A percentile compares a stretch with the other conserved stretches of the same genome.
Evolutionary conservation across 495 filamentous ascomycete species (phyloP).

Genomic region (Aspergillus homomorphus): DNA sequence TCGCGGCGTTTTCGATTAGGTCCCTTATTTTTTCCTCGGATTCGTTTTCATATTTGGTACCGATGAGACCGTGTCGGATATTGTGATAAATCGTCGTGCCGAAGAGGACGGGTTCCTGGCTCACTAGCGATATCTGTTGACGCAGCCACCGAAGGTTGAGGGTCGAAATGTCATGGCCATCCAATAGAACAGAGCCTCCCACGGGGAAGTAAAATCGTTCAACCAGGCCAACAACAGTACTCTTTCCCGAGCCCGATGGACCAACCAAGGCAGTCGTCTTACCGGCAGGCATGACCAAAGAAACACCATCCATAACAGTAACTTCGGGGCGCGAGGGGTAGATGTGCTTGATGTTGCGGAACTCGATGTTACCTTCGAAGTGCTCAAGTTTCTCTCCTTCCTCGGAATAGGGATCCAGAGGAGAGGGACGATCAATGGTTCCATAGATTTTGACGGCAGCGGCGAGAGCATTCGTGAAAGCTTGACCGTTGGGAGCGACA

Average conservation of each 20-base stretch:
- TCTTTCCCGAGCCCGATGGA: slow-evolving; percentile 85
- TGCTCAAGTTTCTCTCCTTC: slow-evolving; percentile 66
- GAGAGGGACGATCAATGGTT: slow-evolving; percentile 88
- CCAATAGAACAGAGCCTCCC: slow-evolving; percentile 71
- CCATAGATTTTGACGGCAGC: slow-evolving; percentile 87
- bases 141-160: slow-evolving; percentile 90
- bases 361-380: slow-evolving; percentile 73
- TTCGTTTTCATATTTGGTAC: slow-evolving; percentile 69
- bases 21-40: slow-evolving; percentile 61
- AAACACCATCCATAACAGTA: slow-evolving; percentile 78
- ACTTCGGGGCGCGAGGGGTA: slow-evolving; percentile 93
- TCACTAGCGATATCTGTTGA: slow-evolving; percentile 86
- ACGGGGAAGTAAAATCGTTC: slow-evolving; percentile 93
- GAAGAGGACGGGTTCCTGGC: slow-evolving; percentile 71
- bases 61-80: slow-evolving; percentile 83
- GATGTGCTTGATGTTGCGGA: slow-evolving; percentile 84
- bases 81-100: slow-evolving; percentile 83
- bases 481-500: slow-evolving; percentile 78
- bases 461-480: slow-evolving; percentile 76
- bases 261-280: slow-evolving; percentile 86
- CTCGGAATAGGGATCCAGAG: slow-evolving; percentile 73
- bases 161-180: slow-evolving; percentile 75
- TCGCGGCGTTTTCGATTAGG: slow-evolving; percentile 74
- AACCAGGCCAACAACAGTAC: slow-evolving; percentile 86
- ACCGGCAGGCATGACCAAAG: slow-evolving; percentile 73